Evolutionary conservation across 2,329 filamentous ascomycete species (phyloP).

Genomic region (Colletotrichum musae): DNA sequence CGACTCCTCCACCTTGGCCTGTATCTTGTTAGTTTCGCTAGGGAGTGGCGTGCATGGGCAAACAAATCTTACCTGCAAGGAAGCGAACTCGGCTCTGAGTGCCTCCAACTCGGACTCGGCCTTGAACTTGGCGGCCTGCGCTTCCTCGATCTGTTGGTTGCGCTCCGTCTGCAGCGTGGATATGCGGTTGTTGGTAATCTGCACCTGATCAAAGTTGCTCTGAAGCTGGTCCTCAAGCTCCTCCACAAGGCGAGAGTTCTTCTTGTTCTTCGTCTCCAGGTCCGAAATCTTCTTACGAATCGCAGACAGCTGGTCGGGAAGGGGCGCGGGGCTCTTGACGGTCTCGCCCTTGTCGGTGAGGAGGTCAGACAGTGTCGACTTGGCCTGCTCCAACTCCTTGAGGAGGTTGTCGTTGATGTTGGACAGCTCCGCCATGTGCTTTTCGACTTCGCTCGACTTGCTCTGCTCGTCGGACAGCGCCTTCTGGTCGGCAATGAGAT

Average conservation of each 20-base stretch:
- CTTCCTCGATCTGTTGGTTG: conserved; percentile 83
- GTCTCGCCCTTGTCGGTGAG: conserved; percentile 65
- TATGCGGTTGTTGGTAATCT: conserved; percentile 86
- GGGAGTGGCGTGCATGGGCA: neutral
- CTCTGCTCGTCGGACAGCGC: conserved; percentile 71
- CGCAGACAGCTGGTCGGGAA: conserved; percentile 70
- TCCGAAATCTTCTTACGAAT: conserved; percentile 77
- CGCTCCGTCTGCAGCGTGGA: conserved; percentile 85
- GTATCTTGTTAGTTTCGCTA: conserved; percentile 46
- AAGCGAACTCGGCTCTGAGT: conserved; percentile 77
- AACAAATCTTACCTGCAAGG: conserved; percentile 77
- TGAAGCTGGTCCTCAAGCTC: conserved; percentile 98
- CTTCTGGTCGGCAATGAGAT: conserved; percentile 71
- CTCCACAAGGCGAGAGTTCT: conserved; percentile 91
- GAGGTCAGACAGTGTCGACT: conserved; percentile 67
- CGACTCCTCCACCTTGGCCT: conserved; percentile 60
- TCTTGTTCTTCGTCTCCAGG: conserved; percentile 81
- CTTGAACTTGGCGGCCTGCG: conserved; percentile 73
- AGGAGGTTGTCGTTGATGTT: conserved; percentile 72
- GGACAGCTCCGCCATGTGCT: conserved; percentile 69
- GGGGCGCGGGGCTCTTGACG: conserved; percentile 59
- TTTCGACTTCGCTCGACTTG: conserved; percentile 70
- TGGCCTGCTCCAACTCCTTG: conserved; percentile 74
- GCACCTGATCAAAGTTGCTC: conserved; percentile 94
- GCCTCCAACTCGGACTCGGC: conserved; percentile 79